Evolutionary conservation across 2,329 filamentous ascomycete species (phyloP), one percentile per base, ranked within the genome.

Genomic region (Calonectria montana): DNA sequence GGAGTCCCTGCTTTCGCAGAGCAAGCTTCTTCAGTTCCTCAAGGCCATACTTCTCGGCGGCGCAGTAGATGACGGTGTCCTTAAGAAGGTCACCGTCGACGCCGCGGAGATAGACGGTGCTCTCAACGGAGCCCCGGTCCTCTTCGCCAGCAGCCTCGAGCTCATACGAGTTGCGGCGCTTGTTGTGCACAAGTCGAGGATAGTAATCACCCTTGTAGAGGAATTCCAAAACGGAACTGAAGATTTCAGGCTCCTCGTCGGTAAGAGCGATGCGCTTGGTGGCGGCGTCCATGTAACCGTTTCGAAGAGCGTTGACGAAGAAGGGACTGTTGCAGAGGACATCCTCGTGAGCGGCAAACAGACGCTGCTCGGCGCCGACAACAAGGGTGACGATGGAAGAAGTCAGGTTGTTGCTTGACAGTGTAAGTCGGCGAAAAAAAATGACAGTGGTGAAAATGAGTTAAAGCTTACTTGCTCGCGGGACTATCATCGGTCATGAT

Each of bases 141-240:
- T 87, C 86, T 9, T 84, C 86, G 18, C 81, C 80, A 1, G 84
- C 82, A 62, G 91, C 90, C 83, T 97, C 95, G n/a, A 98, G 86
- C 81, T 94, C 92, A 93, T 94, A 98, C 65, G 91, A 92, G 82
- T 94, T 92, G 67, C 91, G 90, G 74, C 92, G 91, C 86, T 95
- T 95, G 85, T 96, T 94, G 84, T 95, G 94, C 69, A 94, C 85
- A 27, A 97, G 88, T 21, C 93, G 93, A 3, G 96, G 95, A 78
- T 93, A 96, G 86, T 98, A 98, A 84, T 98, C 96, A 75, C 95
- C 95, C 85, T 97, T 97, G 89, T 97, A 97, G 69, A 98, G 91
- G 78, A 93, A 98, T 82, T 98, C 96, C 69, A 98, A 91, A 13
- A 98, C 89, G 7, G 93, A 95, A 9, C 94, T 97, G 83, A 98